Conservation (phyloP, 345 rosid species). For the Viola odorata region DNA sequence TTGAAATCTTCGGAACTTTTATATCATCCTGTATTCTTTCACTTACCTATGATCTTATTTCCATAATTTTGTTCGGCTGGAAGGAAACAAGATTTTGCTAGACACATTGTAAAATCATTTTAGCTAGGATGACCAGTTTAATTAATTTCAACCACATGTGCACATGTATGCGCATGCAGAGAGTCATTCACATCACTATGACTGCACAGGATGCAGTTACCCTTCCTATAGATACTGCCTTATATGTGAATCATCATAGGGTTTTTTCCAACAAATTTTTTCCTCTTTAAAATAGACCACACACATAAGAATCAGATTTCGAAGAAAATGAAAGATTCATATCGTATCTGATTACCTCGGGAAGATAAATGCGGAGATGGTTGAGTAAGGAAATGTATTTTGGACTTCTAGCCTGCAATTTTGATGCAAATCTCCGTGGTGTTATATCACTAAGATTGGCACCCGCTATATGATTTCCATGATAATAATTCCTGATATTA, state of each 20-base stretch:
- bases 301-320: constrained; percentile 1
- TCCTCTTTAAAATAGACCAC: not conserved
- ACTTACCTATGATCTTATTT: not conserved
- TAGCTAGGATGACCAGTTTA: too few species aligned
- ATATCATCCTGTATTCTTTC: too few species aligned
- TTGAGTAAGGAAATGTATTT: constrained; percentile 98
- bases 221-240: not conserved
- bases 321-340: not conserved
- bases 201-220: not conserved
- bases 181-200: not conserved
- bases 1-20: too few species aligned
- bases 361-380: constrained; percentile 94
- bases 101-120: not conserved
- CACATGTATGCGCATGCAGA: too few species aligned
- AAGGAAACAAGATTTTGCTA: not conserved
- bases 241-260: not conserved
- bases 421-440: constrained; percentile 91
- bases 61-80: not conserved
- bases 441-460: constrained; percentile 73
- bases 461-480: constrained; percentile 90
- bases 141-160: too few species aligned
- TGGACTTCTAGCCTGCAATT: constrained; percentile 96
- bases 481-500: constrained; percentile 83
- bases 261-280: not conserved
- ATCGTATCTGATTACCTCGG: constrained; percentile 60